phyloP scores from a whole-genome alignment of 192 early-diverging fungal species.

The Rhizophagus sp. region DNA sequence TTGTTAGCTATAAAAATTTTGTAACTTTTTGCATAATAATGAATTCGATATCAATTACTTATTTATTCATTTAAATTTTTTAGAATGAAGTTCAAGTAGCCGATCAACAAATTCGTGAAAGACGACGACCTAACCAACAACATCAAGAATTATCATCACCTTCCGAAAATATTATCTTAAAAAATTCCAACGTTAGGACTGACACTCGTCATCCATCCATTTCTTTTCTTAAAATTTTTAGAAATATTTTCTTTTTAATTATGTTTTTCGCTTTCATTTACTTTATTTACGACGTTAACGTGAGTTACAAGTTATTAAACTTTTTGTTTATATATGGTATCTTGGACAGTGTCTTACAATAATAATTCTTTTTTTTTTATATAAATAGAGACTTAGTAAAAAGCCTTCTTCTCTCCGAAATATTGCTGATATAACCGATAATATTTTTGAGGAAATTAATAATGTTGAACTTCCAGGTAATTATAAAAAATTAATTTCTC shows the following conservation, averaged over 20 bases:
- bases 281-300: too few species aligned
- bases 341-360: too few species aligned
- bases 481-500: not conserved
- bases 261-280: too few species aligned
- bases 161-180: not conserved
- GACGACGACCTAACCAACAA: not conserved
- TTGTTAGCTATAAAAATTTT: too few species aligned
- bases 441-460: not conserved
- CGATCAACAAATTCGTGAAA: not conserved
- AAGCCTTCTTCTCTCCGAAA: not conserved
- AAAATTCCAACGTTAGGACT: not conserved
- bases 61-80: too few species aligned
- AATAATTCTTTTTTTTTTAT: too few species aligned
- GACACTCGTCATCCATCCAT: not conserved
- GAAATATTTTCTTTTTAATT: too few species aligned
- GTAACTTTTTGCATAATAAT: too few species aligned
- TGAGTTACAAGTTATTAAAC: too few species aligned
- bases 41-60: too few species aligned
- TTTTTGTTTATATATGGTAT: too few species aligned
- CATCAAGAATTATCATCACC: not conserved
- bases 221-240: too few species aligned
- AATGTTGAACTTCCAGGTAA: not conserved
- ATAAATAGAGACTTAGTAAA: not conserved
- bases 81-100: not conserved
- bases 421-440: not conserved